Percentiles rank a stretch among this genome's conserved stretches.
These are phyloP conservation scores for Sporothrix protearum DNA, from an alignment of 2,329 filamentous ascomycete species.

Conservation along the genomic window DNA sequence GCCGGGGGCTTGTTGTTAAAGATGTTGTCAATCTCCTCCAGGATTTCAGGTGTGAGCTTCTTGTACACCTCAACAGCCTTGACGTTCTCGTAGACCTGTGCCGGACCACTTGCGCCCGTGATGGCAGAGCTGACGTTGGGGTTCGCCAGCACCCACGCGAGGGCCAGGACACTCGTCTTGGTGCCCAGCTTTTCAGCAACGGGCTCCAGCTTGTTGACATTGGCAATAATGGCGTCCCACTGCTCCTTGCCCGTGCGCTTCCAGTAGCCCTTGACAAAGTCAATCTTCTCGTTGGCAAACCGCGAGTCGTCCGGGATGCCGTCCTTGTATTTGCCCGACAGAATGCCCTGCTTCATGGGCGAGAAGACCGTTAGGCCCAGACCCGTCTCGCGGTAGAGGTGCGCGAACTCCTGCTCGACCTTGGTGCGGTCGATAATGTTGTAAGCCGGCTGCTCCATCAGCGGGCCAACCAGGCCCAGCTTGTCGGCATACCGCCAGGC, in stretches of 20 bases:
- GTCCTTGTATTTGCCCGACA: slow-evolving; percentile 63
- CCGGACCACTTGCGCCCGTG: slow-evolving; percentile 55
- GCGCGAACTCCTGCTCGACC: slow-evolving; percentile 53
- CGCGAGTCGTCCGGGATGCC: slow-evolving; percentile 59
- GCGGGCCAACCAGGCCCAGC: slow-evolving; percentile 58
- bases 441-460: slow-evolving; percentile 67
- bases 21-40: slow-evolving; percentile 58
- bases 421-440: slow-evolving; percentile 57
- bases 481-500: slow-evolving; percentile 59
- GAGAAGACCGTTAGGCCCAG: slow-evolving; percentile 54
- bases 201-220: slow-evolving; percentile 56
- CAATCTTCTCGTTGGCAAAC: slow-evolving; percentile 54
- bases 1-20: slow-evolving; percentile 55
- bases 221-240: slow-evolving; percentile 51
- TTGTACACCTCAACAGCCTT: slow-evolving; percentile 51
- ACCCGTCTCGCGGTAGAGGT: slow-evolving; percentile 54
- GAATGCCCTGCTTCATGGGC: slow-evolving; percentile 52
- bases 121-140: slow-evolving; percentile 60
- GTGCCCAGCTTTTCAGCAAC: slow-evolving; percentile 63
- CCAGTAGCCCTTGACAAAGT: slow-evolving; percentile 54
- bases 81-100: slow-evolving; percentile 60
- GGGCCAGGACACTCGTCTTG: slow-evolving; percentile 53
- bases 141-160: slow-evolving; percentile 63
- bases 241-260: slow-evolving; percentile 51
- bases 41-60: slow-evolving; percentile 55